Evolutionary conservation across 495 filamentous ascomycete species (phyloP).

Genomic region (Podospora bellae-mahoneyi): DNA sequence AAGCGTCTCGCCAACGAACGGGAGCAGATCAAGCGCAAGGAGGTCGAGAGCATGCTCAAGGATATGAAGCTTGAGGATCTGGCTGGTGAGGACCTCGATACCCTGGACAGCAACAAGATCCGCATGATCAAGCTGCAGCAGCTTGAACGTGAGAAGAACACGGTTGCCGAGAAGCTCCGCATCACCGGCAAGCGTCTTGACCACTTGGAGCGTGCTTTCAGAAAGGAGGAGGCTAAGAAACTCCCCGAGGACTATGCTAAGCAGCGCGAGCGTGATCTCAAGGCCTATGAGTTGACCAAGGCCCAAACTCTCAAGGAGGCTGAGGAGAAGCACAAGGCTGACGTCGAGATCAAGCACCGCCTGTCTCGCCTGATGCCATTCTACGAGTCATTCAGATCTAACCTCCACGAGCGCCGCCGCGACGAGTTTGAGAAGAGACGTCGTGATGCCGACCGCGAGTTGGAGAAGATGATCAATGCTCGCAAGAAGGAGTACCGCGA

Average conservation of each 20-base stretch:
- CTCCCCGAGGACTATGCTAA: conserved; percentile 78
- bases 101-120: conserved; percentile 82
- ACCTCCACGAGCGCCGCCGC: conserved; percentile 77
- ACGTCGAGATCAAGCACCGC: conserved; percentile 87
- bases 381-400: conserved; percentile 78
- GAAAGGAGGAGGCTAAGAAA: conserved; percentile 92
- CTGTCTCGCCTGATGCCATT: conserved; percentile 72
- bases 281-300: conserved; percentile 74
- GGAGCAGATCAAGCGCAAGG: conserved; percentile 85
- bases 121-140: conserved; percentile 92
- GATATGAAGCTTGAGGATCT: conserved; percentile 86
- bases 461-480: conserved; percentile 81
- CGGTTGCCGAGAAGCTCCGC: conserved; percentile 80
- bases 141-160: conserved; percentile 96
- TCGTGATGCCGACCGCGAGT: conserved; percentile 81
- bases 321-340: conserved; percentile 80
- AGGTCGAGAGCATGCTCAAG: conserved; percentile 91
- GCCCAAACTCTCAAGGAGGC: conserved; percentile 72
- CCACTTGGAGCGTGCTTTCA: conserved; percentile 94
- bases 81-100: conserved; percentile 70
- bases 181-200: conserved; percentile 94
- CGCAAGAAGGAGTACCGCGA: conserved; percentile 82
- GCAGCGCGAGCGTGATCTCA: conserved; percentile 77
- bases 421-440: conserved; percentile 94
- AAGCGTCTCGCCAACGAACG: conserved; percentile 87